Evolutionary conservation across 2,329 filamentous ascomycete genomes (phyloP).

Genomic region (Keithomyces neogunnii): DNA sequence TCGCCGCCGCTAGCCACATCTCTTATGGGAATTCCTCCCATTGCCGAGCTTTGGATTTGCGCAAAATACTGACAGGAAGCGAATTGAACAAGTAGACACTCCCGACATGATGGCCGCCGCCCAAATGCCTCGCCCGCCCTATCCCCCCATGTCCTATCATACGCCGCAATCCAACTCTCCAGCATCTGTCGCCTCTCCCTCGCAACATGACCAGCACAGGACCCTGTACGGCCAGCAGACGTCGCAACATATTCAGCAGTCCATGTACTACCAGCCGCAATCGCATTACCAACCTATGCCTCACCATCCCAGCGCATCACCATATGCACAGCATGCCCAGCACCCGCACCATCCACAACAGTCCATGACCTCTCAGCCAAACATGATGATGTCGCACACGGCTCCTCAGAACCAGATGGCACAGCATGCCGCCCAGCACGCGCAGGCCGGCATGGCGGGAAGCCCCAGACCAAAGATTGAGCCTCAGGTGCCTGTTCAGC

Average conservation of each 20-base stretch:
- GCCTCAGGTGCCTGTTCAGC: slow-evolving; percentile 50
- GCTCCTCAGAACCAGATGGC: slow-evolving; percentile 49
- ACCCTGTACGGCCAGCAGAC: slow-evolving; percentile 75
- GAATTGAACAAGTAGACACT: slow-evolving; percentile 33
- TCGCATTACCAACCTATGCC: slow-evolving; percentile 59
- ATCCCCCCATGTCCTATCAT: slow-evolving; percentile 85
- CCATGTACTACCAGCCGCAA: slow-evolving; percentile 67
- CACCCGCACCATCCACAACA: slow-evolving; percentile 31
- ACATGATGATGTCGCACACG: slow-evolving; percentile 58
- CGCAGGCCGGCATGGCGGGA: slow-evolving; percentile 46
- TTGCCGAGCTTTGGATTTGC: slow-evolving; percentile 4
- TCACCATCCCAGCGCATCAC: slow-evolving; percentile 49
- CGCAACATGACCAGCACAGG: slow-evolving; percentile 81
- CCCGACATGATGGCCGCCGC: slow-evolving; percentile 60
- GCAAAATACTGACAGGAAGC: slow-evolving; percentile 11
- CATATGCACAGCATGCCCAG: slow-evolving; percentile 51
- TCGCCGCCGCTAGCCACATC: neutral
- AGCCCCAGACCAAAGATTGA: slow-evolving; percentile 58
- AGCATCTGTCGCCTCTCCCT: slow-evolving; percentile 83
- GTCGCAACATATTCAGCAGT: slow-evolving; percentile 68
- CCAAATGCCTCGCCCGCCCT: slow-evolving; percentile 65
- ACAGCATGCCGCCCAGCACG: slow-evolving; percentile 49
- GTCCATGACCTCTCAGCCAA: slow-evolving; percentile 55
- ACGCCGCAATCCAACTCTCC: slow-evolving; percentile 94
- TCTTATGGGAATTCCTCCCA: neutral